Evolutionary conservation across 768 basidiomycete species (phyloP), one percentile per base, ranked within the genome.

Genomic region (Tulasnella calospora): DNA sequence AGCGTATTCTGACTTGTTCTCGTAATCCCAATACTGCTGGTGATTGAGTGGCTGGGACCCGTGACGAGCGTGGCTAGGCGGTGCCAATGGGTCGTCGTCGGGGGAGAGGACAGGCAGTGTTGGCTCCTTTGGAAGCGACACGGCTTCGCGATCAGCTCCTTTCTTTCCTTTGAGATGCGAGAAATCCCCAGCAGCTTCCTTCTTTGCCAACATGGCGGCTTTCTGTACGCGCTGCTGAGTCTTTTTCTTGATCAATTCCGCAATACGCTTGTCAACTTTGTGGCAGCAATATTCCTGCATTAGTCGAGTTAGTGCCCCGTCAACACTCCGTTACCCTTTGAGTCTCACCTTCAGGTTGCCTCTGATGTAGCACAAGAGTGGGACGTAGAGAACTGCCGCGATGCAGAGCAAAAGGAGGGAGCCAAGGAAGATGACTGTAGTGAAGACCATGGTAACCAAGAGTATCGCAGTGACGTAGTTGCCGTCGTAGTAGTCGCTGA

Each of bases 241-340:
- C 84, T 92, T 92, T 80, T 93, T 92, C 85, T 94, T 96, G 87
- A 99, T 95, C 79, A 98, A 91, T 83, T 92, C 94, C 78, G 91
- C 89, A 81, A 99, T 98, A 80, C 97, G 95, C 94, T 98, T 98
- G 87, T 99, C 97, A 73, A 98, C 95, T 85, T 98, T 98, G 87
- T 99, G 95, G 84, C 96, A 98, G 84, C 94, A 94, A 85, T 98
- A 98, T 88, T 99, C 97, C 92, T 94, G n/a, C 7, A 61, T 6
- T 35, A 17, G n/a, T 4, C 33, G 27, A 15, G 30, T 76, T 19
- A 67, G 75, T 19, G 69, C 30, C 19, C 72, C 47, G 47, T 74
- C 35, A n/a, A 71, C 23, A 41, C 33, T 21, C 73, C 41, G 2
- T 57, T 61, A 1, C 10, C 7, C 8, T n/a, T 6, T 35, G 61